phyloP scores from a whole-genome alignment of 805 yeast species.

The Phaffomyces thermotolerans region DNA sequence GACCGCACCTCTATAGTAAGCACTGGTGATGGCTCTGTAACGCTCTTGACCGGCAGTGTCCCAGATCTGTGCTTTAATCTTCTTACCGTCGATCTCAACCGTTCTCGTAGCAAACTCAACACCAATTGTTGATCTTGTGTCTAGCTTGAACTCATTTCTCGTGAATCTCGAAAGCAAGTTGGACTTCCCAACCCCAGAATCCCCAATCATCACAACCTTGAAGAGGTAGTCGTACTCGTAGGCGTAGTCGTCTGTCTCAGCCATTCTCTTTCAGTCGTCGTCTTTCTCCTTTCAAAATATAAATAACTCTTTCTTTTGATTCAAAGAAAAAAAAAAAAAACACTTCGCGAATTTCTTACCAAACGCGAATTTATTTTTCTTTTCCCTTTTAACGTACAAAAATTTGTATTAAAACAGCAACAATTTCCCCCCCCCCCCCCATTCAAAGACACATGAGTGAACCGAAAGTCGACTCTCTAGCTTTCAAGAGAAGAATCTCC shows the following conservation, averaged over 20 bases:
- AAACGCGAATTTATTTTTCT: too few species aligned
- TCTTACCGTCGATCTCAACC: slow-evolving; percentile 74
- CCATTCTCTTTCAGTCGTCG: slow-evolving; percentile 14
- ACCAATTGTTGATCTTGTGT: slow-evolving; percentile 91
- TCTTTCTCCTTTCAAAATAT: too few species aligned
- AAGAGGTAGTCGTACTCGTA: slow-evolving; percentile 87
- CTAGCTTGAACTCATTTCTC: slow-evolving; percentile 90
- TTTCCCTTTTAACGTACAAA: too few species aligned
- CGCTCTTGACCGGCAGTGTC: slow-evolving; percentile 99
- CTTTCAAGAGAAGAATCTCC: slow-evolving; percentile 49
- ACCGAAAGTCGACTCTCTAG: slow-evolving; percentile 44
- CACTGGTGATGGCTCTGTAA: slow-evolving; percentile 95
- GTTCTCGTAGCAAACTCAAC: slow-evolving; percentile 98
- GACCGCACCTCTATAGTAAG: slow-evolving; percentile 96
- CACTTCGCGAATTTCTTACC: too few species aligned
- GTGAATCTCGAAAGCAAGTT: slow-evolving; percentile 91
- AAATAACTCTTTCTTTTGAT: too few species aligned
- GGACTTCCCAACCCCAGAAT: slow-evolving; percentile 95
- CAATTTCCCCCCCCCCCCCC: too few species aligned
- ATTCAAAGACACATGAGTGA: slow-evolving; percentile 48
- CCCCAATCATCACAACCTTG: slow-evolving; percentile 92
- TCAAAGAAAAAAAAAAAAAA: too few species aligned
- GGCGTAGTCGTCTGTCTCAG: slow-evolving; percentile 52
- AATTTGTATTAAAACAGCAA: too few species aligned
- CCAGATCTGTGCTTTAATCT: slow-evolving; percentile 92